Base-by-base conservation (phyloP, 2,329 filamentous ascomycete species). In the Curvularia lunata region DNA sequence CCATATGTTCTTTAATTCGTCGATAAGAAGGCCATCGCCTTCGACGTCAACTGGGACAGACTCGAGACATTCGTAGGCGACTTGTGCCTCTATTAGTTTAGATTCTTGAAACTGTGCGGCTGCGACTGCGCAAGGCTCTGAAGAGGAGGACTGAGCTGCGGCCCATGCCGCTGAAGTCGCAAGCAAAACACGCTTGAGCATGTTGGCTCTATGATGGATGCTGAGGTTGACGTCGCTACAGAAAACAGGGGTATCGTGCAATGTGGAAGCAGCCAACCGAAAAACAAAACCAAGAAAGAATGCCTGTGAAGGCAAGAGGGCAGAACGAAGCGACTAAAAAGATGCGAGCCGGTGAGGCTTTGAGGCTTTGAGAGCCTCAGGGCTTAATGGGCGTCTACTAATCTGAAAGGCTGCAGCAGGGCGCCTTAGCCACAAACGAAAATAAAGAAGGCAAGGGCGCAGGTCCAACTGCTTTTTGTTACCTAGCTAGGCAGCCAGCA, bases 21-120 rank as follows among this genome's bases (percentile, higher is more conserved):
- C 61, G 41, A 77, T 66, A 42, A 75, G 70, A 6, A 64, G 43
- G 1, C 53, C 34, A 48, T 72, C 66, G 9, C 66, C 68, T 10
- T 64, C 46, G 9, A 62, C 61, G 30, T 74, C 66, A 5, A 77
- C 66, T 0, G 75, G 74, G 19, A 77, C 72, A 2, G 71, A 69
- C 19, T 70, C 59, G 3, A 76, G 56, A 52, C 75, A 77, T 13
- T 67, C 55, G 42, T 63, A 71, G 0, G 66, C 70, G 23, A 45
- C 38, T 37, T 67, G 52, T 6, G 71, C 70, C 19, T 67, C 61
- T 34, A 70, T 45, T 3, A 40, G 23, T 5, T 41, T 42, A 7
- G 47, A 6, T 19, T 48, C 16, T 37, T 43, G 10, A 13, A 61
- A 23, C 8, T 56, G 42, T 27, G 62, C 52, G 4, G 65, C 59